Evolutionary conservation across 1,139 yeast species (phyloP).

Genomic region (Blastobotrys indianensis): DNA sequence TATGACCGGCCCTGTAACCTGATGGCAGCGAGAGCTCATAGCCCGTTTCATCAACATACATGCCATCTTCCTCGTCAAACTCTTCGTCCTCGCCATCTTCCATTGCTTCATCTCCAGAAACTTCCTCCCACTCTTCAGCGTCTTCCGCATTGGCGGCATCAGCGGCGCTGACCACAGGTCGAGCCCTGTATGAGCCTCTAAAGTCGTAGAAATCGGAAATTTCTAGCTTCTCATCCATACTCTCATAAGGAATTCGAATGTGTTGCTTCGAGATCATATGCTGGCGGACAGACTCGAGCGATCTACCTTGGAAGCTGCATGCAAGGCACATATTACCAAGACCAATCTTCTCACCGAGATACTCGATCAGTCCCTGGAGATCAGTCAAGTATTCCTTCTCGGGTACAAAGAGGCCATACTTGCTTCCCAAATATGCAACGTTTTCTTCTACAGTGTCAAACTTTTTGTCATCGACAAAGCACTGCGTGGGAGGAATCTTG

Average conservation of each 20-base stretch:
- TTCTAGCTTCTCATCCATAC: constrained; percentile 72
- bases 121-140: constrained; percentile 39
- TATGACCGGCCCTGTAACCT: constrained; percentile 84
- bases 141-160: constrained; percentile 37
- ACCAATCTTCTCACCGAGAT: constrained; percentile 77
- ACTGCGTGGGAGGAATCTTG: constrained; percentile 58
- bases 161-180: constrained; percentile 26
- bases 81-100: constrained; percentile 48
- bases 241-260: constrained; percentile 82
- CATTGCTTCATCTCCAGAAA: constrained; percentile 38
- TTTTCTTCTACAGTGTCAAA: constrained; percentile 54
- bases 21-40: constrained; percentile 78
- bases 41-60: constrained; percentile 55
- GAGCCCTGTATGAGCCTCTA: constrained; percentile 49
- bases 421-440: constrained; percentile 66
- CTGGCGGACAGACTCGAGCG: constrained; percentile 80
- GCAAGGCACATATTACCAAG: constrained; percentile 79
- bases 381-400: constrained; percentile 67
- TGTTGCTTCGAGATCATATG: constrained; percentile 86
- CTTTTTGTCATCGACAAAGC: constrained; percentile 66
- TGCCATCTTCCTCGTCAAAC: constrained; percentile 36
- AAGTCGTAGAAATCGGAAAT: constrained; percentile 85
- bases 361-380: constrained; percentile 61
- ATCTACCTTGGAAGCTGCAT: constrained; percentile 78
- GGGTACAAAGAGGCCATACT: constrained; percentile 83